Base-by-base conservation (phyloP, 768 basidiomycete genomes). In the Suillus variegatus region DNA sequence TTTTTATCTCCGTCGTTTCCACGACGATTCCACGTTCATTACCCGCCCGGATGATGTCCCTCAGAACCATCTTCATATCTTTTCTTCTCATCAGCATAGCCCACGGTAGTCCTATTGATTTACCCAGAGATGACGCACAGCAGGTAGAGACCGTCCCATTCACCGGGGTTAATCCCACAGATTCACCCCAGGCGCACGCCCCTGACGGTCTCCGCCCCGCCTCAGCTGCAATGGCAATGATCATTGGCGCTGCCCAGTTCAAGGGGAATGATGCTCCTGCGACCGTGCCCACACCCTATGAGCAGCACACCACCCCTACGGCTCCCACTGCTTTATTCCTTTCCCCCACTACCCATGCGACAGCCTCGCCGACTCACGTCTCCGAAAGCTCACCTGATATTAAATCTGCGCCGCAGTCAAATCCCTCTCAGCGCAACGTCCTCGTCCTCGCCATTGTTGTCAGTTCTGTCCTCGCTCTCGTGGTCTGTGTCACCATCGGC, bases 391-490 rank as follows among this genome's bases (percentile, higher is more conserved):
- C 64, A 6, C 69, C 69, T 44, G 51, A 67, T 1, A 67, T 66
- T 12, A 35, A 61, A 20, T 70, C 73, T 9, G 63, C 51, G 14
- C 13, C 61, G 38, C 64, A 63, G 12, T 46, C 36, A 1, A 52
- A 65, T 20, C 52, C 20, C 2, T 36, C 66, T 28, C 51, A 68
- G 43, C 68, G 36, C 61, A 62, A 62, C 3, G 61, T 55, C 9
- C 32, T 61, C 22, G 28, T 61, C 13, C 22, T 71, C 1, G 52
- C 67, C 1, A 60, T 63, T 51, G 62, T 70, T 0, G 63, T 76
- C 6, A 74, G 72, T 32, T 36, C 64, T 3, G 47, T 67, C 10
- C n/a, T 69, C n/a, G 72, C 65, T 14, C 47, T 72, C 65, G 1
- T 65, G 46, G 40, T 72, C 61, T 65, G 36, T 6, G 8, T 40